Percentiles rank a stretch among this genome's conserved stretches.
Evolutionary conservation across 2,329 filamentous ascomycete genomes (phyloP).

Genomic region (Fusarium subglutinans): DNA sequence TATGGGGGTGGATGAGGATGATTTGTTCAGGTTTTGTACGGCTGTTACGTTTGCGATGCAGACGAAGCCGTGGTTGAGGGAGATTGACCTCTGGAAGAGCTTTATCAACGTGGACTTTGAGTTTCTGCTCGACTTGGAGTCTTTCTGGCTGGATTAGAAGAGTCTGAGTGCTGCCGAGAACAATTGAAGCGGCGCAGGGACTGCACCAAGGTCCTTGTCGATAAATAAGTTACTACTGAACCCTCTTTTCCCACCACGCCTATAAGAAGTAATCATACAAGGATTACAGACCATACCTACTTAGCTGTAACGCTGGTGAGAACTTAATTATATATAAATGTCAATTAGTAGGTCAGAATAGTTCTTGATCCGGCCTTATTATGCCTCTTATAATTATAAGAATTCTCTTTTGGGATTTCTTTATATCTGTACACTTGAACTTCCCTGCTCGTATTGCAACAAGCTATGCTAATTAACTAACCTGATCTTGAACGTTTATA

Average conservation of each 20-base stretch:
- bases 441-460: neutral
- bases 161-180: neutral
- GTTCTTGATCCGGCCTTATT: fast-evolving
- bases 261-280: no score
- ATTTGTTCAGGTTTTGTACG: slow-evolving; percentile 37
- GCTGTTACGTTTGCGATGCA: slow-evolving; percentile 42
- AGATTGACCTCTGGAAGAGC: slow-evolving; percentile 44
- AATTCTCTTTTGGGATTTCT: neutral
- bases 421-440: neutral
- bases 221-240: no score
- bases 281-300: no score
- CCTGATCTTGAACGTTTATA: neutral
- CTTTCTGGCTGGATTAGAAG: slow-evolving; percentile 32
- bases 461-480: neutral
- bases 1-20: slow-evolving; percentile 36
- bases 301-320: neutral
- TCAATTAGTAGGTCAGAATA: neutral
- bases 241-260: no score
- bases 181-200: neutral
- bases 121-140: slow-evolving; percentile 32
- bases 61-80: slow-evolving; percentile 43
- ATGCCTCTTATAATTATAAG: no score
- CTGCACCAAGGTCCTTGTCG: neutral
- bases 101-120: slow-evolving; percentile 42
- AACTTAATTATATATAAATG: fast-evolving